Base-by-base conservation (phyloP, 306 rosid genomes). In the Lathyrus aphaca region DNA sequence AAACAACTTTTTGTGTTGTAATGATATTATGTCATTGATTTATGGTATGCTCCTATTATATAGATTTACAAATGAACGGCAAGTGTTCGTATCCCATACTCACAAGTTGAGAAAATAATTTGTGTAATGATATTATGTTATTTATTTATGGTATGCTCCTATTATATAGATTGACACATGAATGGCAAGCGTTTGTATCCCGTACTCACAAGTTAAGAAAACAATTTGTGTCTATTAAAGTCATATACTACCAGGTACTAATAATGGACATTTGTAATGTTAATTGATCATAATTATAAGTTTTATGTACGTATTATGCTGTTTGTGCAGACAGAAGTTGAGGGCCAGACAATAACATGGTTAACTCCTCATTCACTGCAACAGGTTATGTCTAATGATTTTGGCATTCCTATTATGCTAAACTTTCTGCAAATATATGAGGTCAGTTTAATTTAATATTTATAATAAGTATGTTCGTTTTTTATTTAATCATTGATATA, bases 161-260 rank as follows among this genome's bases (percentile, higher is more conserved):
- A 58, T 66, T 39, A 39, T 45, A 30, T 68, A 92, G 98, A 76
- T 44, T 93, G 89, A 88, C 91, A 27, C 97, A 93, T 80, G 97
- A 93, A 84, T 93, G 98, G 98, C 96, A 85, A 67, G 97, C 97
- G 18, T 93, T 80, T 66, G 49, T 88, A 63, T 90, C 94, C 46
- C 94, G 90, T 13, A 85, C 85, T 78, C 96, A 90, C 74, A 90
- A 84, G 51, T 56, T 93, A 64, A 90, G 96, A 37, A 90, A 93
- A 78, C 85, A 88, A 25, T 93, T 93, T 63, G 82, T 93, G 25
- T 88, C 97, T 64, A 93, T 93, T 60, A 93, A 90, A 76, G 98
- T 96, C 69, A 83, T 90, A 68, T 90, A 93, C 84, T 90, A 83
- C 82, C 98, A 85, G 96, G 98, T 93, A 80, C 5, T 2, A 23